These are phyloP conservation scores for Elsinoe ampelina DNA, from an alignment of 2,329 filamentous ascomycete genomes.

Conservation along the genomic window DNA sequence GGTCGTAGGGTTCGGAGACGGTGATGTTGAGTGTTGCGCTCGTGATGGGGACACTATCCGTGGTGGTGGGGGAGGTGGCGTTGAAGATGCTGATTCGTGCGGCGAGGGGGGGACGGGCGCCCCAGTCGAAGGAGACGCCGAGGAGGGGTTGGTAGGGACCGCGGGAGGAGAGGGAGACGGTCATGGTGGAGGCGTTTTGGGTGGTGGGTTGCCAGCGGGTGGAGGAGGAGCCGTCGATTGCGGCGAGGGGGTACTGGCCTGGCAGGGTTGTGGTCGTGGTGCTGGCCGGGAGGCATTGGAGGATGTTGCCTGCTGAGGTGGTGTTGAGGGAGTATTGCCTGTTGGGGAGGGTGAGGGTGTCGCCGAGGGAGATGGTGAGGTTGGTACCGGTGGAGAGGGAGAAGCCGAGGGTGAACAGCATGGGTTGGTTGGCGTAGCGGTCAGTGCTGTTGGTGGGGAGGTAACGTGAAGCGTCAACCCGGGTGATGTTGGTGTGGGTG, in stretches of 20 bases:
- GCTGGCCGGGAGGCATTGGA: constrained; percentile 50
- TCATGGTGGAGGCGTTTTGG: constrained; percentile 46
- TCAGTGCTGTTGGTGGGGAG: constrained; percentile 45
- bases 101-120: constrained; percentile 43
- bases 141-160: constrained; percentile 34
- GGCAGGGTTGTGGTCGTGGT: constrained; percentile 43
- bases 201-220: constrained; percentile 57
- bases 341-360: constrained; percentile 37
- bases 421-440: constrained; percentile 44
- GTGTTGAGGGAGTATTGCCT: constrained; percentile 33
- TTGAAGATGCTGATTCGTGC: constrained; percentile 50
- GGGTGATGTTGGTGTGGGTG: constrained; percentile 54
- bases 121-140: constrained; percentile 53
- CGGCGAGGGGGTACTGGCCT: constrained; percentile 60
- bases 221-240: constrained; percentile 55
- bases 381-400: constrained; percentile 31
- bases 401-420: constrained; percentile 47
- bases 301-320: constrained; percentile 44
- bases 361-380: constrained; percentile 36
- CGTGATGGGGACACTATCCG: constrained; percentile 15
- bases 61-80: constrained; percentile 26
- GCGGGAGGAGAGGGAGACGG: constrained; percentile 40
- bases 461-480: constrained; percentile 34
- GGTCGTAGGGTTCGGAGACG: constrained; percentile 36
- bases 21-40: constrained; percentile 25